Conservation (phyloP, 1,284 basidiomycete species). For the Earliella scabrosa region DNA sequence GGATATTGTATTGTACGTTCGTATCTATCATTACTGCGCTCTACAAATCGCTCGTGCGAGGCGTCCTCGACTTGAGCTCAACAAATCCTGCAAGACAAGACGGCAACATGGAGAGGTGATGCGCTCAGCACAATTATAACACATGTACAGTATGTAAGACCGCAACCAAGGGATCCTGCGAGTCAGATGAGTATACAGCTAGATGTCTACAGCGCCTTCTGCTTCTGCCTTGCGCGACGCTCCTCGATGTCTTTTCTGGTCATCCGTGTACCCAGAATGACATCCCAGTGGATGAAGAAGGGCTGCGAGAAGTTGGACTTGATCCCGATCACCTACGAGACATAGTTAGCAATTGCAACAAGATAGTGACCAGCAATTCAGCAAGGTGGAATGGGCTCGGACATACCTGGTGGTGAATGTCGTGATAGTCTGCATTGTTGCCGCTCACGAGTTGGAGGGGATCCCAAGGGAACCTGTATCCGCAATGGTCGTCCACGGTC, state of each 20-base stretch:
- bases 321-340: slow-evolving; percentile 78
- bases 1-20: neutral
- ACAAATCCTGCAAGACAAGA: neutral
- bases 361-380: neutral
- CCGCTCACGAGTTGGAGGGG: slow-evolving; percentile 85
- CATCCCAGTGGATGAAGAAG: slow-evolving; percentile 91
- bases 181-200: slow-evolving; percentile 3
- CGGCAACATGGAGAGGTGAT: neutral
- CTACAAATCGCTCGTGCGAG: neutral
- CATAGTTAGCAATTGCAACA: neutral
- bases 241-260: slow-evolving; percentile 68
- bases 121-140: neutral
- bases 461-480: slow-evolving; percentile 89
- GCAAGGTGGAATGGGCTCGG: no score
- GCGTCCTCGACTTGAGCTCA: neutral
- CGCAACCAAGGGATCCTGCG: slow-evolving; percentile 3
- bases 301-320: slow-evolving; percentile 97
- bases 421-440: slow-evolving; percentile 99
- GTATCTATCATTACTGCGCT: slow-evolving; percentile 6
- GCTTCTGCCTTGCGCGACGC: slow-evolving; percentile 37
- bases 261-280: slow-evolving; percentile 82
- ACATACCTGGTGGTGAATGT: slow-evolving; percentile 93
- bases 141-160: slow-evolving; percentile 1
- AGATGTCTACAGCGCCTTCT: slow-evolving; percentile 14
- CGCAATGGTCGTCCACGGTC: slow-evolving; percentile 98